Evolutionary conservation across 768 basidiomycete species (phyloP).

Genomic region (Mycena vitilis): DNA sequence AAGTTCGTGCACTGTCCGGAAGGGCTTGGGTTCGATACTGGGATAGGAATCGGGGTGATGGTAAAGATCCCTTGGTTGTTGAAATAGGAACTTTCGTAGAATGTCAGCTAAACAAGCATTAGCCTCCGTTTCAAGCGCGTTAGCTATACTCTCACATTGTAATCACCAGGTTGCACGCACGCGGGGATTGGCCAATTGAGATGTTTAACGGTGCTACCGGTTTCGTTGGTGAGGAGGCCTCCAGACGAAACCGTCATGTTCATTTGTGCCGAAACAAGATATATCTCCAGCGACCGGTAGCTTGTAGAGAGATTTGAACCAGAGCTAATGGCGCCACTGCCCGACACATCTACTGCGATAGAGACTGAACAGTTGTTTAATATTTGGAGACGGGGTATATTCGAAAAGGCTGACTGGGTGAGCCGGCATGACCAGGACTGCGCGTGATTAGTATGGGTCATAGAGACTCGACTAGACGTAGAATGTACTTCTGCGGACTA

Average conservation of each 20-base stretch:
- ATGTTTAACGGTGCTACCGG: slow-evolving; percentile 50
- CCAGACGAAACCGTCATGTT: slow-evolving; percentile 50
- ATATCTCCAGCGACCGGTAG: slow-evolving; percentile 49
- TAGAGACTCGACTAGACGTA: slow-evolving; percentile 8
- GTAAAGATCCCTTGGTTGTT: slow-evolving; percentile 45
- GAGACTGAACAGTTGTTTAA: slow-evolving; percentile 18
- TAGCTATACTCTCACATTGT: slow-evolving; percentile 46
- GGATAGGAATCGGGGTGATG: slow-evolving; percentile 50
- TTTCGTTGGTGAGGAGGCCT: slow-evolving; percentile 46
- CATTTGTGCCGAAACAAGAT: slow-evolving; percentile 48
- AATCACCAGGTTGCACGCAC: slow-evolving; percentile 49
- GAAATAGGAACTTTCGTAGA: slow-evolving; percentile 49
- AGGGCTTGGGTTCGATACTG: slow-evolving; percentile 42
- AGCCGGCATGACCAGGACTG: slow-evolving; percentile 45
- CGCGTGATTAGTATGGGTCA: not conserved
- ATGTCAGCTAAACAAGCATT: slow-evolving; percentile 45
- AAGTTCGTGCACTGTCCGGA: slow-evolving; percentile 39
- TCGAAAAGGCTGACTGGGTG: slow-evolving; percentile 37
- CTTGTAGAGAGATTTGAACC: slow-evolving; percentile 44
- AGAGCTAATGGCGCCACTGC: slow-evolving; percentile 50
- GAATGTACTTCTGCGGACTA: slow-evolving; percentile 43
- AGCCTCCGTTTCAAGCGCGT: slow-evolving; percentile 3
- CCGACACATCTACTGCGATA: slow-evolving; percentile 44
- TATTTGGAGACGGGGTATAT: slow-evolving; percentile 39
- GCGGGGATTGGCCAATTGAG: slow-evolving; percentile 50